Base-by-base conservation (phyloP, 345 rosid genomes). In the Sisymbrium altissimum region DNA sequence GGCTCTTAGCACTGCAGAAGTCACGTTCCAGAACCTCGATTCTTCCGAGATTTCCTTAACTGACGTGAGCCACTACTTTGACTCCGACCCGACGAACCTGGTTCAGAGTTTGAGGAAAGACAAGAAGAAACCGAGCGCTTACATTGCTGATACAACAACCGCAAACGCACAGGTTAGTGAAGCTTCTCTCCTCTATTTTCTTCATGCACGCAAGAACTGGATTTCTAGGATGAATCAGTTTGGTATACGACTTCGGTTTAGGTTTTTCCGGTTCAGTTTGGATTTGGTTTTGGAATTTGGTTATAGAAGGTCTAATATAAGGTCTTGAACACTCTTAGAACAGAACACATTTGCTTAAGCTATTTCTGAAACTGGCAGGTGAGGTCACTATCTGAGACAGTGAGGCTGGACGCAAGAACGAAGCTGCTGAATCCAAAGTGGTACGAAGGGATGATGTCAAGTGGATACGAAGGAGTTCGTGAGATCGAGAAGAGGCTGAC, bases 401-500 rank as follows among this genome's bases (percentile, higher is more conserved):
- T 95, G 58, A 71, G 99, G 29, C 89, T 95, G 0, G 99, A 95
- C 46, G 92, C 99, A 43, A 75, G 99, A 65, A 95, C 99, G 17
- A 95, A 95, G 79, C 78, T 95, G 83, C 73, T 95, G 82, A 92
- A 92, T 82, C 99, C 97, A 13, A 95, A 92, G 71, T 95, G 99
- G 99, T 95, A 92, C 45, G 99, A 95, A 84, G 97, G 99, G 57
- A 95, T 95, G 97, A 84, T 95, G 96, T 84, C 97, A 29, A 86
- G 83, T 32, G 99, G 99, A 7, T 95, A 92, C 9, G 99, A 95
- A 78, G 99, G 99, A 27, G 99, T 95, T 25, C 90, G 97, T 0
- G 99, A 95, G 77, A 95, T 95, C 17, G 97, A 95, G 88, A 95
- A 95, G 85, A 79, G 99, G 70, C 88, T 95, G 6, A 87, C 97